These are phyloP conservation scores for Eucalyptus leucophloia DNA, from an alignment of 345 rosid species.

Conservation along the genomic window DNA sequence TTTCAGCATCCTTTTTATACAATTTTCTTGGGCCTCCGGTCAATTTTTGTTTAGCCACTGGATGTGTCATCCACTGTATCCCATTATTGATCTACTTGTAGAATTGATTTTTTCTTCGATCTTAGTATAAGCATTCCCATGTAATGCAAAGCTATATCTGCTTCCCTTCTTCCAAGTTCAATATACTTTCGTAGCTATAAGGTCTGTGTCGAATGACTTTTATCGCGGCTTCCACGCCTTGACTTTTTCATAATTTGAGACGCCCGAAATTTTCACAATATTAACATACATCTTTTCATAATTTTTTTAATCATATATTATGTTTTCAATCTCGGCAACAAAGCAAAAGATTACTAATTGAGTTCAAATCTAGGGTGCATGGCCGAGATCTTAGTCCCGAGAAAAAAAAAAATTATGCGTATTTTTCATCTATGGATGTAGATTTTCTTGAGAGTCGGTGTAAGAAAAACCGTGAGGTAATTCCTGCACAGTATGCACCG, in stretches of 20 bases:
- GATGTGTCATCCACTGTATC: background rate
- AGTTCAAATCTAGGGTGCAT: background rate
- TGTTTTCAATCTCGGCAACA: background rate
- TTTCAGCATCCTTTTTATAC: background rate
- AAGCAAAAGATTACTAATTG: background rate
- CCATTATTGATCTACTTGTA: background rate
- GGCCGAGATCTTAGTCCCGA: background rate
- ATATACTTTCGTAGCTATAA: background rate
- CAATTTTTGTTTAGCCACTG: background rate
- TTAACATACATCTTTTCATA: background rate
- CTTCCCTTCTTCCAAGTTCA: background rate
- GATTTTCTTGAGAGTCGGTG: background rate
- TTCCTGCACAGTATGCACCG: background rate
- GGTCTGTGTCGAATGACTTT: background rate
- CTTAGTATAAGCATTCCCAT: background rate
- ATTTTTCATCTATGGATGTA: background rate
- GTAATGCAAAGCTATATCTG: background rate
- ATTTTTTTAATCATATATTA: background rate
- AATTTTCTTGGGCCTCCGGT: background rate
- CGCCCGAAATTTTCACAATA: background rate
- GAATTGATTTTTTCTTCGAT: background rate
- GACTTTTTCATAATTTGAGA: background rate
- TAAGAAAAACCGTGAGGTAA: background rate
- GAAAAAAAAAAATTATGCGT: too few relatives aligned
- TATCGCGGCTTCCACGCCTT: fast-evolving